A percentile compares a stretch with the other conserved stretches of the same genome.
Conservation (phyloP, 139 green algal genomes). For the Tetratostichococcus sp. region DNA sequence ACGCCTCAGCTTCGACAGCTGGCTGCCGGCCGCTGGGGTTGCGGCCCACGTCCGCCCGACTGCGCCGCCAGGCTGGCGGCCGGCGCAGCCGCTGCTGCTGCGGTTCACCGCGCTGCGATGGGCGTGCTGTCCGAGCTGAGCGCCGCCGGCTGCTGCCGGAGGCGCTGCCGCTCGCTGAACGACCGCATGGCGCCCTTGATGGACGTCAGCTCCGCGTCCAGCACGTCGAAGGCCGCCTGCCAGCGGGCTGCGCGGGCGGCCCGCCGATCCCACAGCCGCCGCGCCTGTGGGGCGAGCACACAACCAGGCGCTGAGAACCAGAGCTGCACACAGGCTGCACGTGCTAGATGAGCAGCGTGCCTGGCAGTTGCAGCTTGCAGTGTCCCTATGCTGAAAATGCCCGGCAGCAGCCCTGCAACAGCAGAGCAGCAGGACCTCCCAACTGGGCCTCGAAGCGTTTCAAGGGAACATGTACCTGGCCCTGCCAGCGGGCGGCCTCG, state of each 20-base stretch:
- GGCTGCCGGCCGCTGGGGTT: too few species aligned
- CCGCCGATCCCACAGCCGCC: constrained; percentile 6
- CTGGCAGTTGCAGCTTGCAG: not conserved
- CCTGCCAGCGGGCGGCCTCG: not conserved
- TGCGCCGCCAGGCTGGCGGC: too few species aligned
- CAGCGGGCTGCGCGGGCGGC: constrained; percentile 18
- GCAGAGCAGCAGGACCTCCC: too few species aligned
- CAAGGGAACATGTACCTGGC: too few species aligned
- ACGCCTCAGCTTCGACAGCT: too few species aligned
- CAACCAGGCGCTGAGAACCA: too few species aligned
- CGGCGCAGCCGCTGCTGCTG: too few species aligned
- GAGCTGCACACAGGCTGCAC: too few species aligned
- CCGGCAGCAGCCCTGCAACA: too few species aligned
- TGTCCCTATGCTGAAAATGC: not conserved
- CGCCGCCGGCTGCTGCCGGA: not conserved
- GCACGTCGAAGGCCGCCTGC: constrained; percentile 22
- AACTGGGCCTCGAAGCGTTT: too few species aligned
- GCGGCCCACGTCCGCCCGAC: too few species aligned
- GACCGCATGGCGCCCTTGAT: constrained; percentile 21
- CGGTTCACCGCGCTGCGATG: not conserved
- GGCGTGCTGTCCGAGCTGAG: not conserved
- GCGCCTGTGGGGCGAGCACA: not conserved
- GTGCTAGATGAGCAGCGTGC: too few species aligned
- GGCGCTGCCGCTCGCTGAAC: constrained; percentile 8
- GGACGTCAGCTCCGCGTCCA: constrained; percentile 23